Base-by-base conservation (phyloP, 345 rosid species). In the Citrus australasica region DNA sequence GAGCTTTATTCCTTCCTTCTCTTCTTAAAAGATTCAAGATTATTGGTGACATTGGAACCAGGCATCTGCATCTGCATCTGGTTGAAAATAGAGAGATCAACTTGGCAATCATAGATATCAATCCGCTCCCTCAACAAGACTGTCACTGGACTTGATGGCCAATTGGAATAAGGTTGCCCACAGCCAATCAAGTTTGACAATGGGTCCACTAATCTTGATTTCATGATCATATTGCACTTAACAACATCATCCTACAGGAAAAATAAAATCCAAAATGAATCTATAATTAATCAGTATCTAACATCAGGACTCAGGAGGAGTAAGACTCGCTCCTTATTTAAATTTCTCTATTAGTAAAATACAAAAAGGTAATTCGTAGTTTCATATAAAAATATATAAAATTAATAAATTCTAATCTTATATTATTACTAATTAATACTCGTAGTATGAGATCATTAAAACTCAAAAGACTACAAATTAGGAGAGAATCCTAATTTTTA, bases 111-210 rank as follows among this genome's bases (percentile, higher is more conserved):
- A 33, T 80, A 48, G 11, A 68, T 72, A 14, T 69, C 79, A 7
- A 69, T 79, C 32, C 79, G 30, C 64, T 81, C 88, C 40, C 69
- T 64, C 65, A 74, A 60, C 74, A 91, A 40, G 3, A 91, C 93
- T 0, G 91, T 91, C 75, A 86, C 88, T 0, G 93, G 95, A 82
- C 95, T 91, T 24, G 87, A 81, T 71, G 90, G 88, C 78, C 82
- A 42, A 80, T 38, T 74, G 65, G 48, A 69, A 67, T 38, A 22
- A 51, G 63, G 77, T 6, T 63, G 63, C 61, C 79, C 70, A 4
- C 80, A 19, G 35, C 69, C 38, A 16, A 35, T 55, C 14, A 69
- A 51, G 22, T 68, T 63, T 72, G 62, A 33, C 22, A 71, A 9
- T 28, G 77, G 82, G 3, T 84, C 66, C 6, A 59, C 71, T 19